Evolutionary conservation across 2,329 filamentous ascomycete genomes (phyloP).

Genomic region (Thelonectria olida): DNA sequence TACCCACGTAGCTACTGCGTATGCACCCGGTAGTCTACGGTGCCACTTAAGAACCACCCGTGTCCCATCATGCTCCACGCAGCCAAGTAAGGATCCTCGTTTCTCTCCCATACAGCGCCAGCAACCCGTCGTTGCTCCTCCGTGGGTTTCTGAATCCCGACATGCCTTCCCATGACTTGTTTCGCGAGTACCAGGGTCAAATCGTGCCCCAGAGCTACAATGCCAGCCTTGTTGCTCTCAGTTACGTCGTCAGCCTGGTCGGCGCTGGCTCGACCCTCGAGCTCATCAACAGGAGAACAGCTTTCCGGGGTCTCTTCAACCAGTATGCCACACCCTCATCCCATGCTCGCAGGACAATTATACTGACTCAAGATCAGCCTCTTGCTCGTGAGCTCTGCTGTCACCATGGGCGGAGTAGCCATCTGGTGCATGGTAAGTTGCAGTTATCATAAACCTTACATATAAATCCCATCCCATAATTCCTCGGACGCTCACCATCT

Average conservation of each 20-base stretch:
- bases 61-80: too few species aligned
- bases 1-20: too few species aligned
- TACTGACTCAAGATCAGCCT: constrained; percentile 54
- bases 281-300: constrained; percentile 79
- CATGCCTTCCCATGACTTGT: constrained; percentile 44
- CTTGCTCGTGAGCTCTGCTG: constrained; percentile 69
- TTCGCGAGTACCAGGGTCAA: constrained; percentile 53
- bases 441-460: too few species aligned
- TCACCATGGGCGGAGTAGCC: constrained; percentile 78
- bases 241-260: constrained; percentile 79
- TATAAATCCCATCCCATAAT: too few species aligned
- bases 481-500: constrained; percentile 8
- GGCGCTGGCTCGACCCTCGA: constrained; percentile 84
- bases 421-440: constrained; percentile 74
- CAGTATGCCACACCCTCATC: constrained; percentile 58
- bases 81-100: too few species aligned
- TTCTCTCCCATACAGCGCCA: too few species aligned
- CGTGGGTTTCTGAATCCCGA: too few species aligned
- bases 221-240: constrained; percentile 74
- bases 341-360: not conserved
- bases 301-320: constrained; percentile 73
- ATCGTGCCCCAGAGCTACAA: constrained; percentile 61
- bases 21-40: too few species aligned
- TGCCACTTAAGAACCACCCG: too few species aligned
- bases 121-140: too few species aligned